phyloP scores from a whole-genome alignment of 75 land plant species.

The Chamaecyparis obtusa region DNA sequence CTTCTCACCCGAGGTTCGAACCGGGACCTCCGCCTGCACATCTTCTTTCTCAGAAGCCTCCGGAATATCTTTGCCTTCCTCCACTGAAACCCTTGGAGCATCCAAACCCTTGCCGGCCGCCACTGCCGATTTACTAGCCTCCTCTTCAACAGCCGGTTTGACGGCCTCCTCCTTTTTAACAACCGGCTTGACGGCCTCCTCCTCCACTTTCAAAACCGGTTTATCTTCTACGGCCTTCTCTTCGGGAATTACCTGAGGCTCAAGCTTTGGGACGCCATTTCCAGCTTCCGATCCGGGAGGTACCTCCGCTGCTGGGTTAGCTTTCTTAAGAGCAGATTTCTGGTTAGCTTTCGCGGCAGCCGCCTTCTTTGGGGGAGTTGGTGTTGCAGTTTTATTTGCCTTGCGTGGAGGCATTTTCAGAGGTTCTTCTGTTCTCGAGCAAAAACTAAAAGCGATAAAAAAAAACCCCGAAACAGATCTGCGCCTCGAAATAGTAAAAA shows the following conservation, averaged over 20 bases:
- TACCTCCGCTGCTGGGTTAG: neutral
- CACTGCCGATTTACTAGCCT: neutral
- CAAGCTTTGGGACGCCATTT: neutral
- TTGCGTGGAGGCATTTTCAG: conserved; percentile 6
- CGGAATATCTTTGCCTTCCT: neutral
- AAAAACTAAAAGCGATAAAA: neutral
- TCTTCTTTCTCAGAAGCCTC: neutral
- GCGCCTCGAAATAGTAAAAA: neutral
- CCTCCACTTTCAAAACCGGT: neutral
- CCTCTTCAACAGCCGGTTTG: neutral
- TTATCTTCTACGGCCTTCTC: neutral
- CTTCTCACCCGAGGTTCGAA: neutral
- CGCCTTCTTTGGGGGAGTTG: conserved; percentile 6
- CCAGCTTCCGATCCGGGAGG: neutral
- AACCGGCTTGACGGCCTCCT: neutral
- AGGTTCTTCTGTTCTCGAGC: neutral
- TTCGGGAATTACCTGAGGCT: neutral
- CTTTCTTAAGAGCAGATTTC: neutral
- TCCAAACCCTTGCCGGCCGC: neutral
- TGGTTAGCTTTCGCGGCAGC: neutral
- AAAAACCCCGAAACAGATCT: neutral
- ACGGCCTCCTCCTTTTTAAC: neutral
- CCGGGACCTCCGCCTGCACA: neutral
- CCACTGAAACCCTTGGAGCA: neutral
- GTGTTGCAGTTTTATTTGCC: neutral